These are phyloP conservation scores for Penicillium arizonense DNA, from an alignment of 495 filamentous ascomycete species.

Conservation along the genomic window DNA sequence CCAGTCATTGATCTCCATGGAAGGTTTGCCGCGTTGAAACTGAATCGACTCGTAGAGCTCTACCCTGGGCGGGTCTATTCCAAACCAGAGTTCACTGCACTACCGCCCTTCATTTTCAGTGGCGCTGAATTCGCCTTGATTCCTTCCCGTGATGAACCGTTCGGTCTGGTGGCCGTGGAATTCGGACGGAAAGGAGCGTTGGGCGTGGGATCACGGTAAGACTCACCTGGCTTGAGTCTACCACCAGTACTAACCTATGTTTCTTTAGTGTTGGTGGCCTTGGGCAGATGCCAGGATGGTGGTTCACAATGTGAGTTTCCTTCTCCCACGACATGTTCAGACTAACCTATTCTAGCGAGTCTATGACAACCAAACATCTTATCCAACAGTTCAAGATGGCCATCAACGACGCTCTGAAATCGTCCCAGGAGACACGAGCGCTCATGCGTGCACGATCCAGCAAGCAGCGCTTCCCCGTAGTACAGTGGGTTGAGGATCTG, in stretches of 20 bases:
- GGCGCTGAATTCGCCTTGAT: slow-evolving; percentile 82
- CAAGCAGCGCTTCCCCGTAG: slow-evolving; percentile 73
- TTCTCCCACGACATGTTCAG: background rate
- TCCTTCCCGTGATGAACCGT: slow-evolving; percentile 76
- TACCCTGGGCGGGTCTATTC: slow-evolving; percentile 73
- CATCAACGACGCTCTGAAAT: slow-evolving; percentile 65
- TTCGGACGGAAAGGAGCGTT: slow-evolving; percentile 77
- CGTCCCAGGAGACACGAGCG: slow-evolving; percentile 54
- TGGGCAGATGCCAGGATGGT: slow-evolving; percentile 75
- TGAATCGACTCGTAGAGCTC: slow-evolving; percentile 65
- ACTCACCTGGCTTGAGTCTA: background rate
- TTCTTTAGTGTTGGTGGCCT: slow-evolving; percentile 53
- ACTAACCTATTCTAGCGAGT: slow-evolving; percentile 42
- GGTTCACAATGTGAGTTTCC: slow-evolving; percentile 51
- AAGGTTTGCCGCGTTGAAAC: slow-evolving; percentile 72
- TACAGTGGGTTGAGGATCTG: slow-evolving; percentile 63
- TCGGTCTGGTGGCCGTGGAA: slow-evolving; percentile 75
- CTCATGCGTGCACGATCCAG: slow-evolving; percentile 73
- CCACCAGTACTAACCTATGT: background rate
- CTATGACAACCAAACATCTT: slow-evolving; percentile 65
- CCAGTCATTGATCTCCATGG: slow-evolving; percentile 79
- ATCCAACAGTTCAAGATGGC: slow-evolving; percentile 69
- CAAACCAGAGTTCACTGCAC: slow-evolving; percentile 74
- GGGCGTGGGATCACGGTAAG: slow-evolving; percentile 59
- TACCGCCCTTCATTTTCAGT: slow-evolving; percentile 75